These are phyloP conservation scores for Volutella citrinella DNA, from an alignment of 2,329 filamentous ascomycete genomes.

Conservation along the genomic window DNA sequence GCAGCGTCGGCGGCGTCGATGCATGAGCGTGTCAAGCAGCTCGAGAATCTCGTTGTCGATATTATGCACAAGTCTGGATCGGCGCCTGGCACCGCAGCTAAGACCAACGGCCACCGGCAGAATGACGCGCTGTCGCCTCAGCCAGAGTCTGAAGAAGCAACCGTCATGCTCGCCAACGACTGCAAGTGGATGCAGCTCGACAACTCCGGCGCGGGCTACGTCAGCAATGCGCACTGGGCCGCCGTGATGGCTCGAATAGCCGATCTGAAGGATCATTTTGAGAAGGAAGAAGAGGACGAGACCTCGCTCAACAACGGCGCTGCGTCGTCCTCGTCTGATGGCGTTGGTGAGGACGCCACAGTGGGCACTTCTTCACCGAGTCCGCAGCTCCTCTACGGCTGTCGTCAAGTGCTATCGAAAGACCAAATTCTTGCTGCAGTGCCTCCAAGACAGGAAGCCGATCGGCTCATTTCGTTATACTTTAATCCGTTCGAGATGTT, in stretches of 20 bases:
- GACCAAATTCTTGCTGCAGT: conserved; percentile 32
- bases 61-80: conserved; percentile 21
- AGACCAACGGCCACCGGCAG: background rate
- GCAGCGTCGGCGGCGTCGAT: too few species aligned
- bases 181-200: conserved; percentile 28
- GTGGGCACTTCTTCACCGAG: too few species aligned
- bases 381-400: conserved; percentile 32
- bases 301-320: too few species aligned
- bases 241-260: conserved; percentile 39
- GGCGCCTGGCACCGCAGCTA: background rate
- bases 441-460: conserved; percentile 29
- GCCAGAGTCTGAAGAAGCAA: background rate
- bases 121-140: too few species aligned
- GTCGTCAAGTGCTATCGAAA: conserved; percentile 18
- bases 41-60: conserved; percentile 28
- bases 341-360: too few species aligned
- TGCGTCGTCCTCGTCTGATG: too few species aligned
- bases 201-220: conserved; percentile 28
- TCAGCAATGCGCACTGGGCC: conserved; percentile 37
- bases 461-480: conserved; percentile 34
- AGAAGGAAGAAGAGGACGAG: conserved; percentile 26
- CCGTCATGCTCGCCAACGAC: too few species aligned
- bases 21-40: too few species aligned
- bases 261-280: conserved; percentile 35
- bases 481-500: conserved; percentile 33